Evolutionary conservation across 2,329 filamentous ascomycete species (phyloP).

Genomic region (Fusarium beomiforme): DNA sequence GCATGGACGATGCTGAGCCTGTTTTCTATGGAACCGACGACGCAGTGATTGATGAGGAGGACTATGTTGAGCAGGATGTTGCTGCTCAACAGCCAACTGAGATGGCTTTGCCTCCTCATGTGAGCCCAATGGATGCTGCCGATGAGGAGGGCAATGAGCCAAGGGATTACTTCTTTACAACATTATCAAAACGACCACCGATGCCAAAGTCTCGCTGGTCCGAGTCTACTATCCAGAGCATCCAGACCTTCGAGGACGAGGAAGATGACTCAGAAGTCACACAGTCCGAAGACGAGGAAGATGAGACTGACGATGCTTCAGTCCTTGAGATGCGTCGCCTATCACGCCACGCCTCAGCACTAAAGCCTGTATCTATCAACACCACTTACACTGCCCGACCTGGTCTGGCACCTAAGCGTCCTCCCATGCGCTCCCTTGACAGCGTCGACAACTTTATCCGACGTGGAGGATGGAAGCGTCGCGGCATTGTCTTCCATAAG

Average conservation of each 20-base stretch:
- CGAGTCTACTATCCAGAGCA: slow-evolving; percentile 53
- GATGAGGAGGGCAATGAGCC: slow-evolving; percentile 40
- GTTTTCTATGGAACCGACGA: slow-evolving; percentile 43
- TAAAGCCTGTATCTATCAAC: slow-evolving; percentile 47
- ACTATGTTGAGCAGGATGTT: slow-evolving; percentile 40
- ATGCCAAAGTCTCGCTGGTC: slow-evolving; percentile 54
- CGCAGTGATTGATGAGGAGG: slow-evolving; percentile 38
- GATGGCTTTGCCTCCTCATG: slow-evolving; percentile 47
- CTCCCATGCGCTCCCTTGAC: slow-evolving; percentile 52
- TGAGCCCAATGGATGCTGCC: slow-evolving; percentile 39
- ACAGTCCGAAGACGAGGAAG: slow-evolving; percentile 38
- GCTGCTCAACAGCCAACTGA: slow-evolving; percentile 40
- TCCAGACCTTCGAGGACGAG: slow-evolving; percentile 40
- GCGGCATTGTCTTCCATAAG: slow-evolving; percentile 53
- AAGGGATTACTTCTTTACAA: slow-evolving; percentile 49
- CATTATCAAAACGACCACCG: slow-evolving; percentile 43
- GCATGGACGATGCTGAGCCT: slow-evolving; percentile 39
- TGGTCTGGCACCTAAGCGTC: slow-evolving; percentile 44
- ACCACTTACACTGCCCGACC: slow-evolving; percentile 45
- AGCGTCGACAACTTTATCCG: slow-evolving; percentile 55
- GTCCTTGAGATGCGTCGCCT: slow-evolving; percentile 42
- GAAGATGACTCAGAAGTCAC: slow-evolving; percentile 35
- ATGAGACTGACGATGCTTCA: slow-evolving; percentile 34
- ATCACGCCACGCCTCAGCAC: slow-evolving; percentile 35
- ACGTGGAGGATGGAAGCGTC: slow-evolving; percentile 56